Evolutionary conservation across 2,329 filamentous ascomycete genomes (phyloP).

Genomic region (Phialocephala subalpina): DNA sequence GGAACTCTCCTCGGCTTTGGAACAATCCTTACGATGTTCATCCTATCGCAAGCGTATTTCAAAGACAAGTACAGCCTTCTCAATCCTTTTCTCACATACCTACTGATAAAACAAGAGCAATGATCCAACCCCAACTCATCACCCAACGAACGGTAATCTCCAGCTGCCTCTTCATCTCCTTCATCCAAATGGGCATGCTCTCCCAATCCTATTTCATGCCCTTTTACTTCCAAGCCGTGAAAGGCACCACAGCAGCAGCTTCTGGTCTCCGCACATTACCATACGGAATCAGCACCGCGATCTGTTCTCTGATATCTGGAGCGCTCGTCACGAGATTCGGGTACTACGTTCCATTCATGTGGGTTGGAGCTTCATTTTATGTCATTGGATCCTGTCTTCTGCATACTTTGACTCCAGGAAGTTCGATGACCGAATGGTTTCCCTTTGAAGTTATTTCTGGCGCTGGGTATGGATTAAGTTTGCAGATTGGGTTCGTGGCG

Average conservation of each 20-base stretch:
- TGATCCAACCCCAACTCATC: constrained; percentile 47
- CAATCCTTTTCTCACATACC: too few relatives aligned
- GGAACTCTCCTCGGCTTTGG: constrained; percentile 40
- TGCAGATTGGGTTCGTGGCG: background rate
- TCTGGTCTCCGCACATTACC: constrained; percentile 48
- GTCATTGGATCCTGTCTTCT: constrained; percentile 16
- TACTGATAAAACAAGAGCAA: constrained; percentile 25
- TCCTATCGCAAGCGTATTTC: constrained; percentile 7
- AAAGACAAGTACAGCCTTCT: background rate
- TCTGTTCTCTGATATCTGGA: background rate
- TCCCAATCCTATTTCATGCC: constrained; percentile 54
- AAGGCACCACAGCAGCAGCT: constrained; percentile 43
- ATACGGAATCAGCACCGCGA: background rate
- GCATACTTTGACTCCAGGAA: constrained; percentile 47
- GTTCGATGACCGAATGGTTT: constrained; percentile 47
- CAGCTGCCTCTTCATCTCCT: constrained; percentile 39
- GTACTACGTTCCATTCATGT: constrained; percentile 35
- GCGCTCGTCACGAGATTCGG: constrained; percentile 29
- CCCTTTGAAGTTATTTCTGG: background rate
- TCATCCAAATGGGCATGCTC: constrained; percentile 39
- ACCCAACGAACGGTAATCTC: constrained; percentile 44
- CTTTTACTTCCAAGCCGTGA: constrained; percentile 57
- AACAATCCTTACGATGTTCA: constrained; percentile 37
- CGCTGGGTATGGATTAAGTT: background rate
- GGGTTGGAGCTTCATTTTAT: constrained; percentile 42